Conservation (phyloP, 164 flowering plant genomes). For the Protea cynaroides region DNA sequence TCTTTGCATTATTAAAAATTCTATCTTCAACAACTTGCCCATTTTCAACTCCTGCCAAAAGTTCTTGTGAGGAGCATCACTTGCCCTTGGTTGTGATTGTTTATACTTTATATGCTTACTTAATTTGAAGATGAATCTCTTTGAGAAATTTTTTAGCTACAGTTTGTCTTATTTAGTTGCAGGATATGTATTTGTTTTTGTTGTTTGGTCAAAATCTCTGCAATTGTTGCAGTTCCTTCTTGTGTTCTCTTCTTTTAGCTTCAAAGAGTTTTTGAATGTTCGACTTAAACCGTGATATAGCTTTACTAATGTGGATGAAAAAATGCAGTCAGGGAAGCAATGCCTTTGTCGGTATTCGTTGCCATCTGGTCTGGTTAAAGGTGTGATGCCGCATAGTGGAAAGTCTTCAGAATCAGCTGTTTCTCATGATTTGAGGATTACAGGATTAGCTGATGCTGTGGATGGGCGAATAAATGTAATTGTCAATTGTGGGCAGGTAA, state of each 20-base stretch:
- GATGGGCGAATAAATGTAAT: constrained; percentile 70
- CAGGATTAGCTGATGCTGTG: constrained; percentile 77
- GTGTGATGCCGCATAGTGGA: constrained; percentile 15
- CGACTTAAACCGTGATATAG: too few species aligned
- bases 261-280: neutral
- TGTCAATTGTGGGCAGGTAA: constrained; percentile 66
- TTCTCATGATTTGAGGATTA: constrained; percentile 39
- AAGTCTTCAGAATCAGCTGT: constrained; percentile 29
- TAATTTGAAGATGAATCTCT: too few species aligned
- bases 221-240: constrained; percentile 1
- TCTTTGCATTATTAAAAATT: too few species aligned
- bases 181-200: neutral
- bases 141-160: neutral
- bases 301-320: neutral
- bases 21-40: too few species aligned
- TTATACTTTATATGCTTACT: too few species aligned
- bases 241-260: neutral
- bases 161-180: neutral
- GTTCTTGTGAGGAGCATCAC: too few species aligned
- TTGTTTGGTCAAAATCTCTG: neutral
- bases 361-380: constrained; percentile 40
- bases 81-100: too few species aligned
- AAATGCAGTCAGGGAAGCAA: constrained; percentile 77
- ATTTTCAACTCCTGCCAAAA: too few species aligned
- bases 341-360: constrained; percentile 72